These are phyloP conservation scores for Rhizopus delemar DNA, from an alignment of 371 early-diverging fungal genomes.

Conservation along the genomic window DNA sequence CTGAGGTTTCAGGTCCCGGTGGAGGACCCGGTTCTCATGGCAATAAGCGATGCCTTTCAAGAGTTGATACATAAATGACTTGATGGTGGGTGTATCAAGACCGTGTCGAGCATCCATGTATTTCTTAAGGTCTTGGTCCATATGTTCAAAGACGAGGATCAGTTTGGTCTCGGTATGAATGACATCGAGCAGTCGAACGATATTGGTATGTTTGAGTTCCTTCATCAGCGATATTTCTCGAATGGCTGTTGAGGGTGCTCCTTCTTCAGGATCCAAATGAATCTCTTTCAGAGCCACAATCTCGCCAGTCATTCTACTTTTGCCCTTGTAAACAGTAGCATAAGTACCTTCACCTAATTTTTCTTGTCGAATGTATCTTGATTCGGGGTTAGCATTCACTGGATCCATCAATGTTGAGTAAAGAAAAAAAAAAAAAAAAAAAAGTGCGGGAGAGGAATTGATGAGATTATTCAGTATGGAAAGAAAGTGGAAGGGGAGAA, in stretches of 20 bases:
- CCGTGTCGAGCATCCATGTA: slow-evolving; percentile 86
- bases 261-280: slow-evolving; percentile 88
- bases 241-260: slow-evolving; percentile 95
- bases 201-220: slow-evolving; percentile 88
- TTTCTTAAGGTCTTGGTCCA: slow-evolving; percentile 97
- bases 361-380: slow-evolving; percentile 79
- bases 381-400: slow-evolving; percentile 35
- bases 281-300: slow-evolving; percentile 99
- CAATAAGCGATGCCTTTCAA: slow-evolving; percentile 91
- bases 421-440: slow-evolving; percentile 12
- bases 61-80: slow-evolving; percentile 85
- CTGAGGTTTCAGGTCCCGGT: slow-evolving; percentile 97
- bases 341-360: slow-evolving; percentile 99
- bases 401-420: slow-evolving; percentile 19
- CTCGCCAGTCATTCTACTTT: slow-evolving; percentile 82
- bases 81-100: slow-evolving; percentile 69
- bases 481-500: neutral
- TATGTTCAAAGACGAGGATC: slow-evolving; percentile 98
- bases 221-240: slow-evolving; percentile 96
- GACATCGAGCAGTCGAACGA: slow-evolving; percentile 94
- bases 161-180: slow-evolving; percentile 97
- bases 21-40: slow-evolving; percentile 93
- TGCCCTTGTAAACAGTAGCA: slow-evolving; percentile 99
- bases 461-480: too few species aligned
- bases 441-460: neutral